Base-by-base conservation (phyloP, 1,139 yeast species). In the Yarrowia galli region DNA sequence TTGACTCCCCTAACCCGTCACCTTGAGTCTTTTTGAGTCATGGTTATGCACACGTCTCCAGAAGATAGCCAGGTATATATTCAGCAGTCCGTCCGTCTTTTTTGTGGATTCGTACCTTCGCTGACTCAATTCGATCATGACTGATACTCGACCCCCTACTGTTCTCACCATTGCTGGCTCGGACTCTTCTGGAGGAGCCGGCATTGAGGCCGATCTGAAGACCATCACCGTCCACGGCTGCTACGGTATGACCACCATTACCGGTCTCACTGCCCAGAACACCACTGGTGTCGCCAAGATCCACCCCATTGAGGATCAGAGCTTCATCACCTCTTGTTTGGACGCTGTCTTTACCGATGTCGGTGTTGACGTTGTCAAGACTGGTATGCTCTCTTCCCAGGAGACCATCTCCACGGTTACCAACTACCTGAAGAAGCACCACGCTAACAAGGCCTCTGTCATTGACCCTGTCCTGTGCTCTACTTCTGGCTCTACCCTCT, bases 141-240 rank as follows among this genome's bases (percentile, higher is more conserved):
- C 64, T 16, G 64, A 28, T 28, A 28, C 64, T 43, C 64, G 51
- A 43, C 66, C 66, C 23, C 66, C 66, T 7, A 23, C 45, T n/a
- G 91, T 88, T 5, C 75, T 89, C 71, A 86, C 92, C 0, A 82
- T 89, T 61, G 93, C 93, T 15, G 97, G 97, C 0, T 89, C 96
- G 0, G 98, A 92, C 75, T 86, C 89, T 65, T 89, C 97, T 2
- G 98, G 98, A 2, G 98, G 98, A 6, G 98, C 98, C 1, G 98
- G 98, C 15, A 88, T 92, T 69, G 98, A 92, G 75, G 98, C 98
- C 0, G 98, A 92, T 76, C 77, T 92, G 67, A 92, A 92, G 78
- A 89, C 97, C 0, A 85, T 92, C 69, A 83, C 91, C 3, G 91
- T 89, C 3, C 93, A 91, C 74, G 84, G 85, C 25, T 92, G 92